A percentile compares a stretch with the other conserved stretches of the same genome.
phyloP scores from a whole-genome alignment of 2,329 filamentous ascomycete genomes.

The Iodosphaeria phyllophila region DNA sequence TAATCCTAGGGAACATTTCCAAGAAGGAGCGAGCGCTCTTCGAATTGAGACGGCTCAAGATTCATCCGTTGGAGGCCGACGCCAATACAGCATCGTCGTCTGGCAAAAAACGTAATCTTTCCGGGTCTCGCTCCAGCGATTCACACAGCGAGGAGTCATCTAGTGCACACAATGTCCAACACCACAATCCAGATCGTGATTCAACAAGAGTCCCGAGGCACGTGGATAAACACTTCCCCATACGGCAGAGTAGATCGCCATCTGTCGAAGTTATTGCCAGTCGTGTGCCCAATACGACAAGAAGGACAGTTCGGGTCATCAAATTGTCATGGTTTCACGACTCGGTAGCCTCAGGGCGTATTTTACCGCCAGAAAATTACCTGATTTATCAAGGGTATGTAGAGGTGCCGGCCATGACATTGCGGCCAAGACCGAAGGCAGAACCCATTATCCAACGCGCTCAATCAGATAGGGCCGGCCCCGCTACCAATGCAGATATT shows the following conservation, averaged over 20 bases:
- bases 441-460: slow-evolving; percentile 14
- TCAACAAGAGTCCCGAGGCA: too few relatives aligned
- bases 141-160: slow-evolving; percentile 11
- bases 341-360: slow-evolving; percentile 21
- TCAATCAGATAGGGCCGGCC: slow-evolving; percentile 3
- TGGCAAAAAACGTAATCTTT: slow-evolving; percentile 18
- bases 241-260: neutral
- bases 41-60: slow-evolving; percentile 51
- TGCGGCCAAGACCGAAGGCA: slow-evolving; percentile 4
- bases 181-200: slow-evolving; percentile 2
- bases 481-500: slow-evolving; percentile 5
- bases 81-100: slow-evolving; percentile 5
- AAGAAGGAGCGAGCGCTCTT: slow-evolving; percentile 54
- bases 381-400: slow-evolving; percentile 33
- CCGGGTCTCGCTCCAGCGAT: too few relatives aligned
- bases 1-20: slow-evolving; percentile 58
- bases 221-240: too few relatives aligned
- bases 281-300: neutral
- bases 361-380: slow-evolving; percentile 31
- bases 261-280: neutral
- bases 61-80: slow-evolving; percentile 34
- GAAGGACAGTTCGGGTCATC: slow-evolving; percentile 28
- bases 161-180: slow-evolving; percentile 8
- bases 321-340: slow-evolving; percentile 39
- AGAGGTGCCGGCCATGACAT: slow-evolving; percentile 4